phyloP scores from a whole-genome alignment of 805 yeast genomes.

The Candida ipomoeae region DNA sequence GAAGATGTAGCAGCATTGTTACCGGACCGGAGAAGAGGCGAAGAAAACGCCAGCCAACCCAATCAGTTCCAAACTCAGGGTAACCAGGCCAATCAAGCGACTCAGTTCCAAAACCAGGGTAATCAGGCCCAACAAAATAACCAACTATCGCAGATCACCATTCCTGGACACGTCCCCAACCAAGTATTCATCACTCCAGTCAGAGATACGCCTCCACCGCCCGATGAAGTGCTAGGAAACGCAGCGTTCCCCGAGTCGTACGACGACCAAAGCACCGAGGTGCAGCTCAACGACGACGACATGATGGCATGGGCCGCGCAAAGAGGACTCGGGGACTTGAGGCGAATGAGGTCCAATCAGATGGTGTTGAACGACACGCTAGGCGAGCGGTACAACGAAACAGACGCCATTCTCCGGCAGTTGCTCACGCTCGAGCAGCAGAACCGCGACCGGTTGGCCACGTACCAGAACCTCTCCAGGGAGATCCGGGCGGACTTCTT shows the following conservation, averaged over 20 bases:
- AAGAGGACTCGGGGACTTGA: constrained; percentile 27
- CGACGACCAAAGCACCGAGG: not conserved
- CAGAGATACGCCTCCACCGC: constrained; percentile 8
- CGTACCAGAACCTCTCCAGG: constrained; percentile 11
- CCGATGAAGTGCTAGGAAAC: constrained; percentile 12
- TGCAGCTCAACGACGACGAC: constrained; percentile 12
- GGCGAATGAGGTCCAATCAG: constrained; percentile 8
- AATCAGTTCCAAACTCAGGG: not conserved
- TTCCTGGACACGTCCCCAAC: not conserved
- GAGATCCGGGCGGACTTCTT: constrained; percentile 7
- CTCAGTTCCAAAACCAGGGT: too few relatives aligned
- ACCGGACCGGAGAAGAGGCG: constrained; percentile 5
- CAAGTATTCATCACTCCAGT: constrained; percentile 1
- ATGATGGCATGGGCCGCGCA: constrained; percentile 22
- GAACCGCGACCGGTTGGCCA: constrained; percentile 12
- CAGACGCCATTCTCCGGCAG: constrained; percentile 17
- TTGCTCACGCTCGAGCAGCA: constrained; percentile 15
- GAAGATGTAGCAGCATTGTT: constrained; percentile 8
- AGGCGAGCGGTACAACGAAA: constrained; percentile 9
- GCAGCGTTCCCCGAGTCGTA: constrained; percentile 8
- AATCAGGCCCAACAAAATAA: too few relatives aligned
- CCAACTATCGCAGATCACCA: too few relatives aligned
- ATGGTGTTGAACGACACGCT: constrained; percentile 2
- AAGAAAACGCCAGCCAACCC: not conserved
- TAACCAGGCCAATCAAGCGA: not conserved